Evolutionary conservation across 345 rosid species (phyloP).

Genomic region (Garcia nutans): DNA sequence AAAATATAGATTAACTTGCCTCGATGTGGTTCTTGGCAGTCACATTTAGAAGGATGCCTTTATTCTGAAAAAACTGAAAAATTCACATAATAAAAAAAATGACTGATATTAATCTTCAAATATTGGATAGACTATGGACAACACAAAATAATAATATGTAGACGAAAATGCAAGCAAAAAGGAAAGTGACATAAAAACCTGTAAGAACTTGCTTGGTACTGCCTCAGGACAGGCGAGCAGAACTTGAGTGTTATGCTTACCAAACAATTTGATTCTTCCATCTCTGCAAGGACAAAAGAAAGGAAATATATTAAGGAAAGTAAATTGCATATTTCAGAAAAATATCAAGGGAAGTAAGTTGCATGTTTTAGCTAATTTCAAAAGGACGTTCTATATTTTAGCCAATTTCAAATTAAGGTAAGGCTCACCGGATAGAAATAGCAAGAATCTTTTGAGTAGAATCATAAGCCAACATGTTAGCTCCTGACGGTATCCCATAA

Average conservation of each 20-base stretch:
- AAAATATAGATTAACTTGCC: constrained; percentile 41
- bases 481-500: constrained; percentile 79
- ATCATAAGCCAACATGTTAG: constrained; percentile 66
- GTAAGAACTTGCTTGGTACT: constrained; percentile 63
- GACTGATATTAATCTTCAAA: constrained; percentile 13
- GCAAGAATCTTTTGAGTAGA: constrained; percentile 69
- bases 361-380: too few relatives aligned
- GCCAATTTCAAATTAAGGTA: not conserved
- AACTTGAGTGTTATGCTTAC: constrained; percentile 67
- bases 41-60: constrained; percentile 72
- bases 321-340: too few relatives aligned
- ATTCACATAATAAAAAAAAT: not conserved
- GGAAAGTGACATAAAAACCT: constrained; percentile 44
- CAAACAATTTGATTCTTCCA: constrained; percentile 80
- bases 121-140: constrained; percentile 2
- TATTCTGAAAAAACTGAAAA: constrained; percentile 65
- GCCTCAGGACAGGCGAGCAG: constrained; percentile 61
- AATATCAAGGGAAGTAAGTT: too few relatives aligned
- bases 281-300: constrained; percentile 43
- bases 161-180: not conserved
- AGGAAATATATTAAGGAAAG: not conserved
- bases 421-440: constrained; percentile 58
- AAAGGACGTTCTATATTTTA: too few relatives aligned
- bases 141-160: too few relatives aligned
- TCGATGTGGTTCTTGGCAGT: constrained; percentile 67